Conservation (phyloP, 352 stramenopile species). For the Phytophthora europaea region DNA sequence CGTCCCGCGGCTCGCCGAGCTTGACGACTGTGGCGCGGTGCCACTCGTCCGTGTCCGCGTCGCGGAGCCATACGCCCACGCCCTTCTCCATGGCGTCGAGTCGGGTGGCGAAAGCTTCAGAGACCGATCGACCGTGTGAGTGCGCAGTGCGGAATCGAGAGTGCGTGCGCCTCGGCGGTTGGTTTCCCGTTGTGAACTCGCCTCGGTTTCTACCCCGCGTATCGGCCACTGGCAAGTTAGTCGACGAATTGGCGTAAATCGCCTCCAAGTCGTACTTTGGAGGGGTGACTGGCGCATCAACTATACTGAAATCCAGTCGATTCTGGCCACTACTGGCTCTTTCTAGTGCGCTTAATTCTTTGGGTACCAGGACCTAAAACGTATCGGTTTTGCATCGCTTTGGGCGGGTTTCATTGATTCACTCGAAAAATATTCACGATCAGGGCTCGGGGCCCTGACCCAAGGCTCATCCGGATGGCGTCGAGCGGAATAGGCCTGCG, state of each 20-base stretch:
- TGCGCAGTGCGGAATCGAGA: conserved; percentile 25
- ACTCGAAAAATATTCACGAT: conserved; percentile 4
- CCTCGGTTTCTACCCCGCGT: conserved; percentile 33
- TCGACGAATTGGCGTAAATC: conserved; percentile 21
- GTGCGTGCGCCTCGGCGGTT: conserved; percentile 26
- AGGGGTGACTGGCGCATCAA: not conserved
- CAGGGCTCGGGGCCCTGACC: not conserved
- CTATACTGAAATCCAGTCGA: conserved; percentile 13
- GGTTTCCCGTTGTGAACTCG: conserved; percentile 27
- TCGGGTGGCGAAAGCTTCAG: not conserved
- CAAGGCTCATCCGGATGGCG: conserved; percentile 20
- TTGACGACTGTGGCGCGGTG: conserved; percentile 67
- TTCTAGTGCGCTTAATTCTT: conserved; percentile 18
- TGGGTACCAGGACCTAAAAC: conserved; percentile 25
- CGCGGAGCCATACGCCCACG: conserved; percentile 80
- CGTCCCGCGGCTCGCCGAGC: too few relatives aligned
- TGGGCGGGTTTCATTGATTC: not conserved
- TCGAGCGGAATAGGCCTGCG: conserved; percentile 20
- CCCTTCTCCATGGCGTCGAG: conserved; percentile 76
- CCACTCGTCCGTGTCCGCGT: conserved; percentile 77
- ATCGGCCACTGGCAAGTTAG: conserved; percentile 17
- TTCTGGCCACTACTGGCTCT: conserved; percentile 33
- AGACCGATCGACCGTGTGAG: not conserved
- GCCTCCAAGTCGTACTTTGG: not conserved
- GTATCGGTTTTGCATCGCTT: conserved; percentile 10